Conservation (phyloP, 2,329 filamentous ascomycete species). For the Hypomyces rosellus region DNA sequence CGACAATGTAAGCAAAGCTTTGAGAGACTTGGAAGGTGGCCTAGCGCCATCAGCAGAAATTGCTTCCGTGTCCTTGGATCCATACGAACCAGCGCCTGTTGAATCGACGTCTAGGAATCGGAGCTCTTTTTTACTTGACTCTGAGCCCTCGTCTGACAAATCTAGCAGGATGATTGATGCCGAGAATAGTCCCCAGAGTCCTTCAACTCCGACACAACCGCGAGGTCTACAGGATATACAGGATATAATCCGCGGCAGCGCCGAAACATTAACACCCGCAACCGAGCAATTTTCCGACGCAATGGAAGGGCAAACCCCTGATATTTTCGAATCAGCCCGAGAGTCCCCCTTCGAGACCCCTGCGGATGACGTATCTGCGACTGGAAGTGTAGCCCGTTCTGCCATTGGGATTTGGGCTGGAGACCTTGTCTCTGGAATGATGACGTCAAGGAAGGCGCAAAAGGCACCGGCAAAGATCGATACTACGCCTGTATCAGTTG, state of each 20-base stretch:
- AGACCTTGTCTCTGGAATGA: conserved; percentile 3
- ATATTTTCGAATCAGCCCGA: conserved; percentile 14
- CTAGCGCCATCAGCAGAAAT: neutral
- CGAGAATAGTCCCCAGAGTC: conserved; percentile 15
- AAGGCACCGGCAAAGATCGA: too few relatives aligned
- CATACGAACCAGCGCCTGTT: conserved; percentile 32
- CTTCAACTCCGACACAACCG: conserved; percentile 20
- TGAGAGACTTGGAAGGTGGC: neutral
- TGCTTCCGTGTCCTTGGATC: conserved; percentile 4
- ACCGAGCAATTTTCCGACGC: conserved; percentile 32
- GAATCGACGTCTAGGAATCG: conserved; percentile 37
- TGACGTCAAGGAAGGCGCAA: too few relatives aligned
- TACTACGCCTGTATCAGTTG: too few relatives aligned
- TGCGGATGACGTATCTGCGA: neutral
- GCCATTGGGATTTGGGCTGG: conserved; percentile 5
- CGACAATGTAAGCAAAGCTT: conserved; percentile 6
- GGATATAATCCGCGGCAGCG: conserved; percentile 16
- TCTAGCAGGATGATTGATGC: conserved; percentile 21
- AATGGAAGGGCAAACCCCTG: too few relatives aligned
- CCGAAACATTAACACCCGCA: conserved; percentile 28
- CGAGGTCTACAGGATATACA: conserved; percentile 10
- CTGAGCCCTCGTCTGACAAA: conserved; percentile 30
- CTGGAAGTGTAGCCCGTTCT: too few relatives aligned
- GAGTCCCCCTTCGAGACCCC: conserved; percentile 10
- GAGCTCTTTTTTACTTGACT: conserved; percentile 36